Conservation (phyloP, 2,329 filamentous ascomycete genomes). For the Fusarium illudens region DNA sequence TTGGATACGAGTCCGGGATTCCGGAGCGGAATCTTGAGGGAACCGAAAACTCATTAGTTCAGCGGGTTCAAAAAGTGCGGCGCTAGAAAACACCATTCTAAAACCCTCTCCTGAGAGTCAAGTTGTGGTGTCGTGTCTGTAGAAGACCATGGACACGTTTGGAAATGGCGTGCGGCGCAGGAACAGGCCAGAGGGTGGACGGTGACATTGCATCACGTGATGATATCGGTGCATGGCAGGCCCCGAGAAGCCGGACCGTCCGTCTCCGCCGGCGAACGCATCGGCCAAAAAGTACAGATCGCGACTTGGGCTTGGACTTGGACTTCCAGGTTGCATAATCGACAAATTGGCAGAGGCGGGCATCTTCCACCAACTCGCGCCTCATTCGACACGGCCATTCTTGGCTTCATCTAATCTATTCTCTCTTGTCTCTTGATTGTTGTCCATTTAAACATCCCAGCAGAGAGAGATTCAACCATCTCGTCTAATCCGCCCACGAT, state of each 20-base stretch:
- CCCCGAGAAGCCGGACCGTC: constrained; percentile 26
- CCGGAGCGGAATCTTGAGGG: not conserved
- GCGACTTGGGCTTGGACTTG: constrained; percentile 23
- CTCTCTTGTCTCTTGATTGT: constrained; percentile 5
- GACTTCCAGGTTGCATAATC: constrained; percentile 29
- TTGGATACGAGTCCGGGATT: not conserved
- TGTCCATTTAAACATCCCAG: not conserved
- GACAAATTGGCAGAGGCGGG: constrained; percentile 28
- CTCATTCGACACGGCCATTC: not conserved
- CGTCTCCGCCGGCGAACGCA: constrained; percentile 10
- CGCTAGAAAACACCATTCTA: not conserved
- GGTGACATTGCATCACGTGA: constrained; percentile 25
- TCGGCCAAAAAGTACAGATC: constrained; percentile 44
- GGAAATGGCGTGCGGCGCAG: constrained; percentile 8
- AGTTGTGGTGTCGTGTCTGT: not conserved
- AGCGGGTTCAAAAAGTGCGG: not conserved
- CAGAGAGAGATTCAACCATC: constrained; percentile 19
- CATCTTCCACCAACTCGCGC: not conserved
- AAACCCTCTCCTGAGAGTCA: not conserved
- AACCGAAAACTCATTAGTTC: not conserved
- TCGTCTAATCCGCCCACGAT: constrained; percentile 51
- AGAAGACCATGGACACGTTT: constrained; percentile 24
- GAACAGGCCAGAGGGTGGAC: not conserved
- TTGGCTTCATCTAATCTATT: not conserved
- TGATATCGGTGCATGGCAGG: constrained; percentile 25